Base-by-base conservation (phyloP, 768 basidiomycete species). In the Mycena leptocephala region DNA sequence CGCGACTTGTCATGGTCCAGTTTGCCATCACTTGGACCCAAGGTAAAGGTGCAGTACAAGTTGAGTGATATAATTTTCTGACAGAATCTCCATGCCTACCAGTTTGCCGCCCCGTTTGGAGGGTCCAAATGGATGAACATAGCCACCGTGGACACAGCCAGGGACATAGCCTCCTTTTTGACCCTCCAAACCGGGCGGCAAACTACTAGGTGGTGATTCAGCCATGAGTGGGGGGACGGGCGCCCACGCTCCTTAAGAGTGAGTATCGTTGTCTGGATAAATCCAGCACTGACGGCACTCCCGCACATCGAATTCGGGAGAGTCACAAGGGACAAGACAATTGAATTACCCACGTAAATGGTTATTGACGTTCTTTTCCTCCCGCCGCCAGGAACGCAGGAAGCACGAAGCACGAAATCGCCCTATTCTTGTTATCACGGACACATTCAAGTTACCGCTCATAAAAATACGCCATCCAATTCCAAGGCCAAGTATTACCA, bases 351-450 rank as follows among this genome's bases (percentile, higher is more conserved):
- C 22, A 24, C 13, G n/a, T 51, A 51, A 51, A 24, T 51, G 48
- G n/a, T 24, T 51, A 24, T 24, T 51, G n/a, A 24, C 48, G 48
- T 13, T 51, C 48, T 51, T 51, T 51, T 51, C 48, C 48, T 51
- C 48, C 48, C 48, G 2, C 43, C 41, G 48, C 8, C 41, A 66
- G 43, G 30, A 66, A 14, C 37, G 62, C 62, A 18, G 13, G 48
- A 51, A 51, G 48, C 48, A 51, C n/a, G 22, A 51, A 51, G n/a
- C n/a, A n/a, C n/a, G n/a, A n/a, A n/a, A 51, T 51, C 48, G n/a
- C n/a, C 62, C 48, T 66, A 66, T 66, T 66, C 32, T 51, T 65
- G 64, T 20, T 65, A 65, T 65, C 64, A 35, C 48, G 48, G 48
- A 51, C 48, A n/a, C 48, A 51, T 51, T 51, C 48, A 51, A 51